Conservation (phyloP, 352 stramenopile species). For the Phytophthora sojae region DNA sequence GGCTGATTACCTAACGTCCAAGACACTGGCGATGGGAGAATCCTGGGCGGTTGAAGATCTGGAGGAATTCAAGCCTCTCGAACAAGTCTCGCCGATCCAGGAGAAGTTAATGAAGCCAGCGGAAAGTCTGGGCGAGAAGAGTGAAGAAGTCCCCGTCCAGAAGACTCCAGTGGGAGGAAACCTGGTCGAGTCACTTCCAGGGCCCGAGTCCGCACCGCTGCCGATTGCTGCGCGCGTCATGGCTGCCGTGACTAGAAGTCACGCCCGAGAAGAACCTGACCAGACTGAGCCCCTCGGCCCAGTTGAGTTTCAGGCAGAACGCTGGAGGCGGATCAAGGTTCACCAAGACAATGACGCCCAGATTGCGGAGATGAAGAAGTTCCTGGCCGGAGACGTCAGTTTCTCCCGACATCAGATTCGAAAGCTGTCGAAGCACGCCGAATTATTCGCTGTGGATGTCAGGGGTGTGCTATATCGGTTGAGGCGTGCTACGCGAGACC, state of each 20-base stretch:
- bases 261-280: too few species aligned
- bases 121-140: not conserved
- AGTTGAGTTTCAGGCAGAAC: too few species aligned
- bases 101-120: slow-evolving; percentile 13
- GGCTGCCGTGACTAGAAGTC: too few species aligned
- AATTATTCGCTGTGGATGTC: not conserved
- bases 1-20: slow-evolving; percentile 5
- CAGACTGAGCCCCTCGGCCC: too few species aligned
- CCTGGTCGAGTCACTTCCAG: too few species aligned
- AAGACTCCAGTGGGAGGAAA: not conserved
- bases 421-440: not conserved
- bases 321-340: slow-evolving; percentile 1
- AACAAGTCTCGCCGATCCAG: not conserved
- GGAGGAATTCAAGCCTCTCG: not conserved
- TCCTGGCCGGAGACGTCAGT: not conserved
- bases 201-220: too few species aligned
- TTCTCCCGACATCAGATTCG: not conserved
- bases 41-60: not conserved
- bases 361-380: not conserved
- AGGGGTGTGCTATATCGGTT: not conserved
- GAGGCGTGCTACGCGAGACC: not conserved
- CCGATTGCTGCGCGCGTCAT: too few species aligned
- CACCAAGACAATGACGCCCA: not conserved
- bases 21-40: not conserved
- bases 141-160: too few species aligned